Evolutionary conservation across 495 filamentous ascomycete genomes (phyloP), one percentile per base, ranked within the genome.

Genomic region (Xylaria curta): DNA sequence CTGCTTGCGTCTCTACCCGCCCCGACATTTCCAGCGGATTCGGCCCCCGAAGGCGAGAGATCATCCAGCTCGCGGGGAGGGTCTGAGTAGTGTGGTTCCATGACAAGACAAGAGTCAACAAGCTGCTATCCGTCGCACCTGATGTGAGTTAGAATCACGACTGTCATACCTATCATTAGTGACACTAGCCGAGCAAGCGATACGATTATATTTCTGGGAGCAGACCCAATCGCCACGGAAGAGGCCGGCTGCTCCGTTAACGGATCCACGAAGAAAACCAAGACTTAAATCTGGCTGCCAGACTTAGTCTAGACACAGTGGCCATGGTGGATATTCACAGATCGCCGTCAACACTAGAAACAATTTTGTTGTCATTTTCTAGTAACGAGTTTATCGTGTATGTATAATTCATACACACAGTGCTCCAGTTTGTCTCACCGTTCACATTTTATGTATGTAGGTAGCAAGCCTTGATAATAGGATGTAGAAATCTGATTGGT

Each of bases 1-100:
- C 31, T 36, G 26, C 17, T 31, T 21, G 8, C 3, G 31, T 40
- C 63, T 21, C 33, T 42, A 9, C 17, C 49, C n/a, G 49, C 19
- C n/a, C 21, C 36, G 49, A 24, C 17, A 54, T 44, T 51, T 28
- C 49, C 33, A 1, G 17, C 28, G 15, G 33, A 9, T 33, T 24
- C 21, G 42, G 24, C 49, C 28, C 12, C 46, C 4, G 5, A 12
- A 5, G 65, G 47, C 33, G 33, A 54, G 31, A 67, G 65, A n/a
- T 54, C 65, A 15, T 67, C 65, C 9, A 67, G 65, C 49, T 67
- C 65, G 49, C 49, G 65, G 65, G 65, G 65, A 40, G 65, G 47
- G 17, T 67, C 47, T 42, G 49, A 15, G n/a, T 6, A 7, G 33
- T 17, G 47, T 42, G 49, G 33, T 17, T 56, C 65, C 65, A 67